Percentiles rank a stretch among this genome's conserved stretches.
These are phyloP conservation scores for Lyophyllum semitale DNA, from an alignment of 768 basidiomycete genomes.

Conservation along the genomic window DNA sequence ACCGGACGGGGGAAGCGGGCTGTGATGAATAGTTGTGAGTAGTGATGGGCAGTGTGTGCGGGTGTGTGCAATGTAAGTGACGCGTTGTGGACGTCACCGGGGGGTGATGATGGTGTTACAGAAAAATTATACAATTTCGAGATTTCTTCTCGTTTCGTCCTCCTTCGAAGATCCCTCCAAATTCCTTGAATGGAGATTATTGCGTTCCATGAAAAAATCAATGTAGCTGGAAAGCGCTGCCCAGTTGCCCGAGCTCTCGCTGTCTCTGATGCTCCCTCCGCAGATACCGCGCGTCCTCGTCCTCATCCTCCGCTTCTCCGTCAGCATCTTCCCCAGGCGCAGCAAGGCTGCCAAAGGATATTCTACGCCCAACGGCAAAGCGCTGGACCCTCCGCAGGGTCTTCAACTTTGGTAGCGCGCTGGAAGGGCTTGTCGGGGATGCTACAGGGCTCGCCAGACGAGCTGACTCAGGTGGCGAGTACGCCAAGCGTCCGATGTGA, in stretches of 20 bases:
- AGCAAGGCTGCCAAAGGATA: slow-evolving; percentile 63
- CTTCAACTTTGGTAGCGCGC: slow-evolving; percentile 32
- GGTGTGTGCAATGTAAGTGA: background rate
- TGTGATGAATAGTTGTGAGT: background rate
- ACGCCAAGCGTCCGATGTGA: slow-evolving; percentile 6
- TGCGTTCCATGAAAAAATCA: slow-evolving; percentile 27
- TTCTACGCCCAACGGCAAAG: slow-evolving; percentile 52
- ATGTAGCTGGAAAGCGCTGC: slow-evolving; percentile 72
- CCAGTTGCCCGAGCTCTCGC: slow-evolving; percentile 40
- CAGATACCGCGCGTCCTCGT: slow-evolving; percentile 28
- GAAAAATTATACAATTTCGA: slow-evolving; percentile 3
- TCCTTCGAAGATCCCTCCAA: slow-evolving; percentile 3
- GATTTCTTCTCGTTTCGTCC: background rate
- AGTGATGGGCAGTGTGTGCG: background rate
- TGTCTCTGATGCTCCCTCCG: slow-evolving; percentile 12
- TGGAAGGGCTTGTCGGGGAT: slow-evolving; percentile 7
- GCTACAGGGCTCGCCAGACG: slow-evolving; percentile 8
- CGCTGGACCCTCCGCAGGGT: slow-evolving; percentile 55
- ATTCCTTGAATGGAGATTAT: background rate
- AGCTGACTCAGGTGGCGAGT: background rate
- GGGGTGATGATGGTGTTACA: slow-evolving; percentile 7
- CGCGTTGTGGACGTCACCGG: slow-evolving; percentile 4
- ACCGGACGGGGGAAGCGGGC: background rate
- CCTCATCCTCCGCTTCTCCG: slow-evolving; percentile 32
- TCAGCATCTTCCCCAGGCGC: slow-evolving; percentile 39